Evolutionary conservation across 2,329 filamentous ascomycete genomes (phyloP), one percentile per base, ranked within the genome.

Genomic region (Aspergillus thermomutatus): DNA sequence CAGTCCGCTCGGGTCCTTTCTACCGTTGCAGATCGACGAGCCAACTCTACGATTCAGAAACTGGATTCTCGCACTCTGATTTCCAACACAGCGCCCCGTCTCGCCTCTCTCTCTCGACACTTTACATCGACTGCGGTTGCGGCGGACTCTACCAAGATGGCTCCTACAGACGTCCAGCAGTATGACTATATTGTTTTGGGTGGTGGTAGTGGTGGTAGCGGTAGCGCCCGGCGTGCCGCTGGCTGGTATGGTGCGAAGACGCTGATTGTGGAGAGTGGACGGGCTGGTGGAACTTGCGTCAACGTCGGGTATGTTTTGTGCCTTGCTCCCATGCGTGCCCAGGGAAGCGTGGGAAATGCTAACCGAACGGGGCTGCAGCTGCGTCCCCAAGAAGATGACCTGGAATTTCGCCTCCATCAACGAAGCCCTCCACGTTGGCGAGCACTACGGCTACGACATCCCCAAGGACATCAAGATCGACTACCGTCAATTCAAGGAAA

Each of bases 141-240:
- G 3, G 41, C 60, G n/a, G 59, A 64, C n/a, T 69, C 69, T 31
- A 68, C 59, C 54, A 68, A 58, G 54, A 81, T 80, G 79, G 74
- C 78, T 57, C 79, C 80, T 25, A 71, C 77, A 6, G 69, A 73
- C 41, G 69, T 73, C 25, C 76, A 78, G 58, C 74, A 77, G 56
- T 83, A 81, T 65, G 81, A 83, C 64, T 83, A 81, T 62, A 80
- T 83, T 55, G 80, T 83, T 56, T 76, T 83, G 62, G 81, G 81
- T 55, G 81, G 80, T 63, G 81, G 81, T 50, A 80, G 78, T 59
- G 80, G 80, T 59, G 81, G 81, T 40, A 78, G 77, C 60, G 80
- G 77, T 54, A 77, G 79, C 53, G 78, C 76, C 48, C 75, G 79
- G 57, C 72, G 80, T 65, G 80, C 79, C 14, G 74, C 79, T 19